Conservation (phyloP, 1,139 yeast species). For the Pichia sp. region DNA sequence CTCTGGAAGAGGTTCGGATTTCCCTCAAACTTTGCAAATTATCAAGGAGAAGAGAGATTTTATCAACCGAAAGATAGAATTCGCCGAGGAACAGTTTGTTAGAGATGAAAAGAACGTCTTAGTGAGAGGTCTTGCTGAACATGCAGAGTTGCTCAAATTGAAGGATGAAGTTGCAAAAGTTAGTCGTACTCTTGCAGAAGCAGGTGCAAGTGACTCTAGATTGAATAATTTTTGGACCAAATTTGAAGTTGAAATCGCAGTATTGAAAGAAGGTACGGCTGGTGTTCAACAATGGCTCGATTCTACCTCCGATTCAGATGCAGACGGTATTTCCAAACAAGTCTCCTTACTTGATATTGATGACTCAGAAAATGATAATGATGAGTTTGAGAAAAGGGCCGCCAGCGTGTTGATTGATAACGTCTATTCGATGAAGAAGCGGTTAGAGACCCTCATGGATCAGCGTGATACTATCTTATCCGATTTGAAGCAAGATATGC, state of each 20-base stretch:
- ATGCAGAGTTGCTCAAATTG: constrained; percentile 5
- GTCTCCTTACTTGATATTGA: constrained; percentile 57
- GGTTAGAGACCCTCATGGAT: constrained; percentile 41
- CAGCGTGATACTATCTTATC: constrained; percentile 57
- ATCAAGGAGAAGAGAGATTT: constrained; percentile 5
- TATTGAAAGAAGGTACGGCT: constrained; percentile 12
- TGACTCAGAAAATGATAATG: constrained; percentile 7
- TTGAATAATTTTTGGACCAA: constrained; percentile 8
- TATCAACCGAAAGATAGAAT: constrained; percentile 38
- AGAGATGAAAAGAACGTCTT: constrained; percentile 39
- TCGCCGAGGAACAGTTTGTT: constrained; percentile 55
- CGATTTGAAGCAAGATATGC: constrained; percentile 65
- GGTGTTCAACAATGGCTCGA: constrained; percentile 12
- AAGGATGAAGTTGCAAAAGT: constrained; percentile 21
- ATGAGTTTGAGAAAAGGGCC: constrained; percentile 22
- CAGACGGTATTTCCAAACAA: constrained; percentile 27
- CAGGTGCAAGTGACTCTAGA: constrained; percentile 41
- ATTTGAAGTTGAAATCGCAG: constrained; percentile 10
- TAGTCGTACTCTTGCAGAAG: constrained; percentile 59
- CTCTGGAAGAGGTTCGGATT: constrained; percentile 8
- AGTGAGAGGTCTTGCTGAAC: constrained; percentile 3
- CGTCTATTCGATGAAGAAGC: constrained; percentile 38
- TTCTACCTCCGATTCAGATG: not conserved
- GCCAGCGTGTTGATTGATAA: constrained; percentile 32
- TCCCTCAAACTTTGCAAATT: constrained; percentile 4